Conservation (phyloP, 129 eudicot species). For the Mikania micrantha region DNA sequence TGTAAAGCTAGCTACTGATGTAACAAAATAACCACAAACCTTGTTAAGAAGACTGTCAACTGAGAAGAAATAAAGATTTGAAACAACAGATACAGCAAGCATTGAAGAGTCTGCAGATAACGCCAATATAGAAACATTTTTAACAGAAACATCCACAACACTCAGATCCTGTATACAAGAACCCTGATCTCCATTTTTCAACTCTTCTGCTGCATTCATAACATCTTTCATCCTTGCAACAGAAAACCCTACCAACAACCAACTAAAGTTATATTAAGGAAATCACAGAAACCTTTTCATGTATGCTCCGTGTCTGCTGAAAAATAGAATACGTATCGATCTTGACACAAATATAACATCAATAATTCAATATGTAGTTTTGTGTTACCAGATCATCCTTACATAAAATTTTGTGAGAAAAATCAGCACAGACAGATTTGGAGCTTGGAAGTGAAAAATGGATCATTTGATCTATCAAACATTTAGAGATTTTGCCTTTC, state of each 20-base stretch:
- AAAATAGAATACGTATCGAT: not conserved
- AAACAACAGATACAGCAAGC: constrained; percentile 57
- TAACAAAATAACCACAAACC: constrained; percentile 38
- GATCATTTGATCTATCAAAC: not conserved
- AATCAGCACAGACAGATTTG: too few species aligned
- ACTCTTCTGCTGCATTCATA: constrained; percentile 41
- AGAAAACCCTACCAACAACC: constrained; percentile 61
- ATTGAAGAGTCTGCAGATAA: constrained; percentile 62
- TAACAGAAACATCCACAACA: constrained; percentile 53
- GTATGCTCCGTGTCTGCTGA: not conserved
- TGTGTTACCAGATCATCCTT: not conserved
- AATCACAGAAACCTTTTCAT: not conserved
- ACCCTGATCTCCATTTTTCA: constrained; percentile 34
- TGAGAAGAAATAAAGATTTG: constrained; percentile 45
- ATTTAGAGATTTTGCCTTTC: not conserved
- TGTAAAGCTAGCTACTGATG: not conserved
- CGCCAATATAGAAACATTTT: constrained; percentile 65
- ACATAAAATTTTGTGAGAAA: too few species aligned
- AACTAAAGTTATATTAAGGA: constrained; percentile 3
- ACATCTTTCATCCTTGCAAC: constrained; percentile 72
- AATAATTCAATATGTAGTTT: not conserved
- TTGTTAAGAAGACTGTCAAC: constrained; percentile 59
- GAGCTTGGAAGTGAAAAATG: too few species aligned
- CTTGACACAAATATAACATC: not conserved
- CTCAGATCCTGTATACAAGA: constrained; percentile 54